Evolutionary conservation across 176 grass and related monocot genomes (phyloP).

Genomic region (sorghum (Sorghum bicolor)): Sorghum_bicolor_NCBIv3 NC_012873.2:14785501-14786000

Average conservation of each 20-base stretch:
- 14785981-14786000: constrained; percentile 91
- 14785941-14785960: constrained; percentile 89
- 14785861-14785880: constrained; percentile 7
- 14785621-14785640: too few relatives aligned
- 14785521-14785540: too few relatives aligned
- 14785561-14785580: too few relatives aligned
- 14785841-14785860: not conserved
- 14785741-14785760: not conserved
- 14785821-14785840: not conserved
- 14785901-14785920: constrained; percentile 21
- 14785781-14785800: not conserved
- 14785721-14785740: constrained; percentile 11
- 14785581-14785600: too few relatives aligned
- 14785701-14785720: not conserved
- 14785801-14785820: constrained; percentile 19
- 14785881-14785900: not conserved
- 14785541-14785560: too few relatives aligned
- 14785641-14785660: not conserved
- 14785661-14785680: not conserved
- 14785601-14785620: too few relatives aligned
- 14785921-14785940: constrained; percentile 67
- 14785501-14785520: too few relatives aligned
- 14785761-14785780: not conserved
- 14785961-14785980: constrained; percentile 99
- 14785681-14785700: not conserved